Base-by-base conservation (phyloP, 345 rosid species). In the Geranium brycei region DNA sequence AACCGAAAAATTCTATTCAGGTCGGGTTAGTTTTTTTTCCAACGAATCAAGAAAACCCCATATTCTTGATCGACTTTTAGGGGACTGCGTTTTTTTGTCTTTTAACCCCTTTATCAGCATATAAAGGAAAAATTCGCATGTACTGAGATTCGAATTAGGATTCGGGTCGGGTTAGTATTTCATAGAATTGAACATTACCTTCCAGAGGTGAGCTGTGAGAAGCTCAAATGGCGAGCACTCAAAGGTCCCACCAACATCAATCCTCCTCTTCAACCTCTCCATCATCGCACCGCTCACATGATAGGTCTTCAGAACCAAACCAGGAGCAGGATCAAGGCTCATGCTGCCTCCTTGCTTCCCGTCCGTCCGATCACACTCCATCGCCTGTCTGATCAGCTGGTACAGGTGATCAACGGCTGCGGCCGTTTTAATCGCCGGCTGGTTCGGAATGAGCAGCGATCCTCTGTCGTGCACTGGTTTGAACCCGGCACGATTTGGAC, bases 161-260 rank as follows among this genome's bases (percentile, higher is more conserved):
- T n/a, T n/a, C n/a, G n/a, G n/a, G n/a, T n/a, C n/a, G n/a, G n/a
- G n/a, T n/a, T n/a, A n/a, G n/a, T n/a, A n/a, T n/a, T n/a, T n/a
- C n/a, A n/a, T n/a, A n/a, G n/a, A 6, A 32, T 6, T 32, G 38
- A 2, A 32, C 3, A 6, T 32, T 69, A 81, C 93, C 85, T 83
- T 87, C 90, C 90, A 87, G 38, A 85, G 71, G 70, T 83, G 90
- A 77, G 84, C 83, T 57, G 88, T 75, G 60, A 87, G 73, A 67
- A 69, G 67, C 68, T 87, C 95, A 71, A 85, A 87, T 60, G 88
- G 73, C 60, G 95, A 77, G 59, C 78, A 82, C 0, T 65, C 64
- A 60, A 76, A 72, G 59, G 74, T 66, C 18, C 57, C 69, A 23
- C 67, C 71, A 3, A 60, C 4, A 23, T 23, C 28, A 4, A 65